phyloP scores from a whole-genome alignment of 257 asterid genomes.

The Ilex asprella region DNA sequence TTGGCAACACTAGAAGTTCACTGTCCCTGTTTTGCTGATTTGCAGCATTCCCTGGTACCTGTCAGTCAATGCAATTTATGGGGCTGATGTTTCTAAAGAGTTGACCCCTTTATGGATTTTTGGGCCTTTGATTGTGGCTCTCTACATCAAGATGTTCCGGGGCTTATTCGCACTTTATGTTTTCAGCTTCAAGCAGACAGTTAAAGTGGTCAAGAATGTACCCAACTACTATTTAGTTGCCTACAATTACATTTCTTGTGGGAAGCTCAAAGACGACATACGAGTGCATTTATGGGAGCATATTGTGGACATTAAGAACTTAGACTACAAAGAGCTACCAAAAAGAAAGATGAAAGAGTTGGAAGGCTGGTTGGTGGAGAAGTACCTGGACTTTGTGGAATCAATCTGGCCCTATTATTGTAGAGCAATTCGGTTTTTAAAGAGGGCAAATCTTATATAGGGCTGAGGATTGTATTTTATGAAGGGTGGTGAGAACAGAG shows the following conservation, averaged over 20 bases:
- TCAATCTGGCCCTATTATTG: conserved; percentile 73
- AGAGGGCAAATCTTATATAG: conserved; percentile 70
- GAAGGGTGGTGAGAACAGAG: background rate
- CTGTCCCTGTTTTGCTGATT: conserved; percentile 3
- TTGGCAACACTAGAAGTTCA: background rate
- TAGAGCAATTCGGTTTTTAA: conserved; percentile 63
- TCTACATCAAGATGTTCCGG: conserved; percentile 47
- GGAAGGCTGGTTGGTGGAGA: conserved; percentile 41
- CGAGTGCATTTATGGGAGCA: conserved; percentile 34
- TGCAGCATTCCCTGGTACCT: conserved; percentile 69
- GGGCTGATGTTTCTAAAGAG: conserved; percentile 62
- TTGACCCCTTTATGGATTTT: conserved; percentile 72
- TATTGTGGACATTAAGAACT: conserved; percentile 31
- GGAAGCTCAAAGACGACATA: conserved; percentile 51
- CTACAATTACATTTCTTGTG: conserved; percentile 25
- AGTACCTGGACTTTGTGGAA: conserved; percentile 56
- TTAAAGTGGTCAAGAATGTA: conserved; percentile 39
- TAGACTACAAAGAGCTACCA: conserved; percentile 35
- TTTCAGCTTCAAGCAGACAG: conserved; percentile 56
- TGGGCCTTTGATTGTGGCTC: conserved; percentile 65
- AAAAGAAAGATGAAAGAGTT: conserved; percentile 40
- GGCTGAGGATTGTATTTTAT: conserved; percentile 4
- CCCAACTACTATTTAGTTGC: conserved; percentile 35
- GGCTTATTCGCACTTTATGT: conserved; percentile 49
- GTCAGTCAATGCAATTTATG: conserved; percentile 48